phyloP scores from a whole-genome alignment of 108 stramenopile species.

The Cyclotella kingstonii region DNA sequence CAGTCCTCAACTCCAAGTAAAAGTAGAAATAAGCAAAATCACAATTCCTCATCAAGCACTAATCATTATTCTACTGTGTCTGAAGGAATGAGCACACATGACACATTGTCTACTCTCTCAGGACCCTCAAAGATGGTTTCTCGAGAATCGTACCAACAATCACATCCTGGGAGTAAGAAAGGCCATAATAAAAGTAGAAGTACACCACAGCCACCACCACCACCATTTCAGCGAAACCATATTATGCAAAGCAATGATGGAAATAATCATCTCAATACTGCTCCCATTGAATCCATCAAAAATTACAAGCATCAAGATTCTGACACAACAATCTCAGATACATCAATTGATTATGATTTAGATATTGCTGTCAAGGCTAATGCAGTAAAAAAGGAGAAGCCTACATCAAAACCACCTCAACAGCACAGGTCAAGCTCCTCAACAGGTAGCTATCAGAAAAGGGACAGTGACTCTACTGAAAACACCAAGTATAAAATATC shows the following conservation, averaged over 20 bases:
- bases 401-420: too few relatives aligned
- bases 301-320: not conserved
- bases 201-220: constrained; percentile 14
- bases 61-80: too few relatives aligned
- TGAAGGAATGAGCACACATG: too few relatives aligned
- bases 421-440: too few relatives aligned
- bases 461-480: constrained; percentile 4
- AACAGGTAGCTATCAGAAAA: too few relatives aligned
- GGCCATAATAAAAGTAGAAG: not conserved
- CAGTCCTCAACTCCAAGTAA: too few relatives aligned
- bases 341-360: constrained; percentile 27
- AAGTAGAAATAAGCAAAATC: too few relatives aligned
- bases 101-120: not conserved
- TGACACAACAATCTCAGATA: constrained; percentile 18
- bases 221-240: constrained; percentile 16
- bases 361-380: too few relatives aligned
- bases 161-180: not conserved
- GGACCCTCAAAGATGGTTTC: not conserved
- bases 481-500: too few relatives aligned
- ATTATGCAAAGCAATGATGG: not conserved
- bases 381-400: too few relatives aligned
- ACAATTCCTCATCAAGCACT: too few relatives aligned
- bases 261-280: not conserved
- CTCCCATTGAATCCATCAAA: constrained; percentile 16
- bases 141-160: not conserved